phyloP scores from a whole-genome alignment of 2,329 filamentous ascomycete species.

The Aureobasidium sp. region DNA sequence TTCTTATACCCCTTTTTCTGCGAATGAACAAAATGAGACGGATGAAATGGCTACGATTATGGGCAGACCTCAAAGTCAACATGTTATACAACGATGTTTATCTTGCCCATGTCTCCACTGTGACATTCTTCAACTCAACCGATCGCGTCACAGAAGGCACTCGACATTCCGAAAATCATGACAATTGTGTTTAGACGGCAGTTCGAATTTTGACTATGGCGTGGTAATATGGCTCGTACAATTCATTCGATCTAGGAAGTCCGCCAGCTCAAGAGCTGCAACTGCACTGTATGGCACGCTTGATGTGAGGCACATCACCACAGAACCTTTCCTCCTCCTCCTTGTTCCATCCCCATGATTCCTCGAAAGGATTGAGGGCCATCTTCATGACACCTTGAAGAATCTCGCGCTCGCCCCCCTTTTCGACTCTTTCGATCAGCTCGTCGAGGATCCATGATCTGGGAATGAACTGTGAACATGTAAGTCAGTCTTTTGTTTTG shows the following conservation, averaged over 20 bases:
- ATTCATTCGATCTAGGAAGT: not conserved
- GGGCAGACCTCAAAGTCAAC: not conserved
- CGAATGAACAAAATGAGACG: slow-evolving; percentile 1
- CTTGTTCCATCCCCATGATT: slow-evolving; percentile 59
- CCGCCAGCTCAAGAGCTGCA: slow-evolving; percentile 60
- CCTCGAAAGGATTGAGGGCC: slow-evolving; percentile 75
- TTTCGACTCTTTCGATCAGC: slow-evolving; percentile 80
- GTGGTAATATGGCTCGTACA: not conserved
- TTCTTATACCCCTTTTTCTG: slow-evolving; percentile 9
- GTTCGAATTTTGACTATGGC: not conserved
- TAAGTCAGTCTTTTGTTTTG: not conserved
- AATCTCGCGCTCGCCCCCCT: slow-evolving; percentile 71
- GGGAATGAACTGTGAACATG: slow-evolving; percentile 58
- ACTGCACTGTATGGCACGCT: slow-evolving; percentile 83
- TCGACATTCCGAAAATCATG: not conserved
- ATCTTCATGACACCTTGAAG: slow-evolving; percentile 72
- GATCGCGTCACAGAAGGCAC: too few relatives aligned
- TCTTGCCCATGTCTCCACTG: not conserved
- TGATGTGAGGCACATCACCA: slow-evolving; percentile 70
- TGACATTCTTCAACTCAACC: not conserved
- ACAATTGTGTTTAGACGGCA: not conserved
- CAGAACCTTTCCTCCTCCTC: slow-evolving; percentile 77
- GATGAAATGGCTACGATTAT: not conserved
- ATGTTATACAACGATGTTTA: not conserved
- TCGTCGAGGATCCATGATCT: slow-evolving; percentile 91